Evolutionary conservation across 1,284 basidiomycete genomes (phyloP).

Genomic region (Rhodotorula sp.): DNA sequence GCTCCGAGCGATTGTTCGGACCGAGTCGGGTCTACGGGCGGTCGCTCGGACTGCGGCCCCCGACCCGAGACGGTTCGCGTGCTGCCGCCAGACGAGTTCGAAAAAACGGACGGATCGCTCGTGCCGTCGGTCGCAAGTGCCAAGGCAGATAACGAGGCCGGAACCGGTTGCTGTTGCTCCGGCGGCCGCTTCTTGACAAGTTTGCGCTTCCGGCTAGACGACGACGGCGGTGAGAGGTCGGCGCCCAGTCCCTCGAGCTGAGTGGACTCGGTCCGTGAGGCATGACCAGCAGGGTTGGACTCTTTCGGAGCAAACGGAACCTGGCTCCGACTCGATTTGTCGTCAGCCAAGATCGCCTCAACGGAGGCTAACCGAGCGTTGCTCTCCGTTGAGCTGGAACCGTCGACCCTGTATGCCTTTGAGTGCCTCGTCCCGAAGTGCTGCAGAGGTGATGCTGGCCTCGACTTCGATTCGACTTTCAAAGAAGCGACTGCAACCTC

Average conservation of each 20-base stretch:
- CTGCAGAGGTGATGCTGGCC: constrained; percentile 6
- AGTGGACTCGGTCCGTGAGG: no score
- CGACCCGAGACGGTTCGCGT: background rate
- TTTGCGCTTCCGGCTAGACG: constrained; percentile 11
- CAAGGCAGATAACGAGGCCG: background rate
- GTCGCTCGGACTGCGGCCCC: background rate
- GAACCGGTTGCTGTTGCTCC: background rate
- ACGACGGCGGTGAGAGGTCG: background rate
- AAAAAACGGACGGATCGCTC: constrained; percentile 1
- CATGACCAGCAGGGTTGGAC: constrained; percentile 5
- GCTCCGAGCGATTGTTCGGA: background rate
- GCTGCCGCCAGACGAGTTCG: constrained; percentile 2
- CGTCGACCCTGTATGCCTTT: no score
- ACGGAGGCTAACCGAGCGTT: constrained; percentile 1
- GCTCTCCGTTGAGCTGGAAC: no score
- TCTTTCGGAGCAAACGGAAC: constrained; percentile 28
- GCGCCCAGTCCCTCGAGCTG: background rate
- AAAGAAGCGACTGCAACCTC: background rate
- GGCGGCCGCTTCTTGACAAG: constrained; percentile 14
- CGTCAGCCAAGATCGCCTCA: constrained; percentile 23
- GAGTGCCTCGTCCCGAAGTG: constrained; percentile 1
- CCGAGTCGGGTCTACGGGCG: background rate
- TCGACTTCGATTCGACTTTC: background rate
- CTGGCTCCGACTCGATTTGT: constrained; percentile 18
- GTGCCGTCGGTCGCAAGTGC: background rate